Base-by-base conservation (phyloP, 1,284 basidiomycete species). In the Fistulinella cinereoalba region DNA sequence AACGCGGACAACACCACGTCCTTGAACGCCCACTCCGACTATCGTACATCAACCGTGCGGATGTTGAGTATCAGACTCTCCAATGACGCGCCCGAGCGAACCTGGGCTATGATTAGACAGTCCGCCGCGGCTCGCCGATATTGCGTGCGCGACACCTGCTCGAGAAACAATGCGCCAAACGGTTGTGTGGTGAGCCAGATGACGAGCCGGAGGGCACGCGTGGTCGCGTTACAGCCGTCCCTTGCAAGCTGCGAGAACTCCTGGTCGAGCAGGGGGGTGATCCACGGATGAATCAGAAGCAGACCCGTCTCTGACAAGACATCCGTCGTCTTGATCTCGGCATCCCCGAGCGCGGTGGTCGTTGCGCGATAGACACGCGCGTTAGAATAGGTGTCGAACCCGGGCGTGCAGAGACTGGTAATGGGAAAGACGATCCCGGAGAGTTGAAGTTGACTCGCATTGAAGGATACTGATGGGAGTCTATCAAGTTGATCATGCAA, bases 341-440 rank as follows among this genome's bases (percentile, higher is more conserved):
- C 18, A 8, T 11, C 10, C 19, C 19, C 33, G 6, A 36, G 19
- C 10, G 19, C 33, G 6, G 13, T 10, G 2, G 33, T 36, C 3
- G 19, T 11, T 1, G 33, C 33, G 3, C 11, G 19, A 13, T 12
- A 36, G 7, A 21, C 8, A 4, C 15, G 9, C n/a, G n/a, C n/a
- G n/a, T n/a, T n/a, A n/a, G n/a, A n/a, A n/a, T n/a, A n/a, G n/a
- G n/a, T n/a, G n/a, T n/a, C n/a, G n/a, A n/a, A n/a, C n/a, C n/a
- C n/a, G n/a, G n/a, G n/a, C n/a, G n/a, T n/a, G 1, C 18, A 3
- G 2, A 5, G 13, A 7, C 6, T 11, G 1, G 4, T 22, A 2
- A 5, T 11, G 21, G 11, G 1, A 1, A 11, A 3, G 12, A 7
- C 15, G 10, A 21, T 7, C 6, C 19, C 19, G 4, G 33, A 21